Conservation (phyloP, 2,329 filamentous ascomycete species). For the Colletotrichum echinochloae region DNA sequence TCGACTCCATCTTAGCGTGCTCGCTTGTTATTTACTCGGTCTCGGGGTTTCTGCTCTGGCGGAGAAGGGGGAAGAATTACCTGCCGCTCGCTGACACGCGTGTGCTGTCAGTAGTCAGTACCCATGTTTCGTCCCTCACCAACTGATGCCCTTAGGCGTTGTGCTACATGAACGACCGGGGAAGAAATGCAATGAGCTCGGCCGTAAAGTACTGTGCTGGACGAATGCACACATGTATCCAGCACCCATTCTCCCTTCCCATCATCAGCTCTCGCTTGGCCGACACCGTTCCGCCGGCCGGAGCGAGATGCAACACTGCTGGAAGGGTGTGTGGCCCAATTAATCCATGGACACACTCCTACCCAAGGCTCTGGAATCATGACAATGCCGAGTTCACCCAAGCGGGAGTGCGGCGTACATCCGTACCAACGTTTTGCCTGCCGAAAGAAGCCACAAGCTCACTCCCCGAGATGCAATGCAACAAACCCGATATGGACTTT, state of each 20-base stretch:
- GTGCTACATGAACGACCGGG: background rate
- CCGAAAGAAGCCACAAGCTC: background rate
- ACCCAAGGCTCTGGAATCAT: constrained; percentile 24
- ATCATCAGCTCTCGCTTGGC: constrained; percentile 32
- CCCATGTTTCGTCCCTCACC: background rate
- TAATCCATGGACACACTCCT: constrained; percentile 11
- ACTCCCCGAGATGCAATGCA: constrained; percentile 31
- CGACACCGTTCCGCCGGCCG: constrained; percentile 22
- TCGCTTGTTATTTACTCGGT: constrained; percentile 29
- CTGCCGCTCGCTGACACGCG: background rate
- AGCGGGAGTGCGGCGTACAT: background rate
- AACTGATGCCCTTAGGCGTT: background rate
- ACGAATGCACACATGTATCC: background rate
- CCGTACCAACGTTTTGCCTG: background rate
- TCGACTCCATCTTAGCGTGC: constrained; percentile 27
- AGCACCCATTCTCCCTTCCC: background rate
- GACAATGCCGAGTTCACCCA: constrained; percentile 2
- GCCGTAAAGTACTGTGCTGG: background rate
- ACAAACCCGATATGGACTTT: constrained; percentile 24
- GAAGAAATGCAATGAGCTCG: background rate
- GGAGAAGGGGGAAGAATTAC: background rate
- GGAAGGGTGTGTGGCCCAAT: constrained; percentile 7
- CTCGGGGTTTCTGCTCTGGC: constrained; percentile 18
- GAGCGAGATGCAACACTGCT: constrained; percentile 30
- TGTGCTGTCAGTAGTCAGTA: background rate